Evolutionary conservation across 306 rosid species (phyloP).

Genomic region (Glycine latifolia): DNA sequence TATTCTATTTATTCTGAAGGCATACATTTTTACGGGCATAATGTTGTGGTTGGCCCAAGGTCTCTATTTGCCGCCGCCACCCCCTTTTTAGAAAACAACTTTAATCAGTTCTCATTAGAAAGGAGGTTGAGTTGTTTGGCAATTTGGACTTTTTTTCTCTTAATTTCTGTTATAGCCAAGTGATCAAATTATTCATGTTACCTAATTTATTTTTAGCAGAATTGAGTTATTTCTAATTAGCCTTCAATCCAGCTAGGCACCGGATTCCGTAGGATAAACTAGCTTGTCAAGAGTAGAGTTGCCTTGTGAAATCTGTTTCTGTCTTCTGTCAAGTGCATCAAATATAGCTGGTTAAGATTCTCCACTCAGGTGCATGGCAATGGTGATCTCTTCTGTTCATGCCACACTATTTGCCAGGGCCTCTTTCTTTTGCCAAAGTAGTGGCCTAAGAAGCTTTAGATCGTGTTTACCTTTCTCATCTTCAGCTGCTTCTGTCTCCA

Average conservation of each 20-base stretch:
- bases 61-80: background rate
- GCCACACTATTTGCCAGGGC: slow-evolving; percentile 55
- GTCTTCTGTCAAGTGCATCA: slow-evolving; percentile 8
- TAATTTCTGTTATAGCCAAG: background rate
- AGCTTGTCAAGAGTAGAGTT: slow-evolving; percentile 8
- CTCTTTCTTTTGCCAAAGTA: slow-evolving; percentile 51
- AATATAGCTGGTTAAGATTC: slow-evolving; percentile 7
- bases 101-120: background rate
- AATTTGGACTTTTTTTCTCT: background rate
- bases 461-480: slow-evolving; percentile 62
- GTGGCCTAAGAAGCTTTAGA: slow-evolving; percentile 53
- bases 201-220: slow-evolving; percentile 1
- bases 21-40: background rate
- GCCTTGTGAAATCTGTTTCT: background rate
- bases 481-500: slow-evolving; percentile 55
- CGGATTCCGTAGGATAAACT: background rate
- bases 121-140: background rate
- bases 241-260: background rate
- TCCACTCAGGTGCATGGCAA: slow-evolving; percentile 41
- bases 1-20: background rate
- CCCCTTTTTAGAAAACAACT: background rate
- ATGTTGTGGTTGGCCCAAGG: background rate
- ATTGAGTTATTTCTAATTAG: slow-evolving; percentile 22
- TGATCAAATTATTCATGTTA: slow-evolving; percentile 5
- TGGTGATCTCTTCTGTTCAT: slow-evolving; percentile 58